Evolutionary conservation across 2,329 filamentous ascomycete genomes (phyloP).

Genomic region (Parasarocladium wereldwijsianum): DNA sequence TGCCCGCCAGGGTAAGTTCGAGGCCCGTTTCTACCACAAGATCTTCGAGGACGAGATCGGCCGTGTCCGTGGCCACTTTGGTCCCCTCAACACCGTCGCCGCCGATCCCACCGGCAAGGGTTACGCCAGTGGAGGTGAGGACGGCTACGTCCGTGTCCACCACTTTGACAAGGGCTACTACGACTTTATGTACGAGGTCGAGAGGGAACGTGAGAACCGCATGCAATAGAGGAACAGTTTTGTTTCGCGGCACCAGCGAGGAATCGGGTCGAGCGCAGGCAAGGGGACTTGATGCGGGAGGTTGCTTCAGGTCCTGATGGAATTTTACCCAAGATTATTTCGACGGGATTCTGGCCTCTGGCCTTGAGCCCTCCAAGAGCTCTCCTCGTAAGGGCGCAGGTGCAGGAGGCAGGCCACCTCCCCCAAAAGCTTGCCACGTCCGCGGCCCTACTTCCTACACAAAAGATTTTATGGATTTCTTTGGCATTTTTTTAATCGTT

Average conservation of each 20-base stretch:
- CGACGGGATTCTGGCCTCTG: too few species aligned
- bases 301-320: too few species aligned
- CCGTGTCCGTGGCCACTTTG: constrained; percentile 92
- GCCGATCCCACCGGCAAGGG: constrained; percentile 81
- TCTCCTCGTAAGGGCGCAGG: too few species aligned
- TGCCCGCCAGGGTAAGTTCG: constrained; percentile 94
- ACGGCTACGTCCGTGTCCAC: constrained; percentile 95
- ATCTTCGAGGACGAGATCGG: constrained; percentile 98
- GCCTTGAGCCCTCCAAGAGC: too few species aligned
- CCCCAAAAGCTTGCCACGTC: too few species aligned
- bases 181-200: constrained; percentile 97
- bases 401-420: too few species aligned
- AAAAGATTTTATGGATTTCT: too few species aligned
- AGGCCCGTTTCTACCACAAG: constrained; percentile 99
- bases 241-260: constrained; percentile 1
- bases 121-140: constrained; percentile 92
- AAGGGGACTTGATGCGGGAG: too few species aligned
- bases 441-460: too few species aligned
- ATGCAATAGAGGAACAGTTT: constrained; percentile 20
- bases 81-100: constrained; percentile 90
- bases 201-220: constrained; percentile 57
- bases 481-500: too few species aligned
- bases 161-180: constrained; percentile 98
- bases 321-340: too few species aligned
- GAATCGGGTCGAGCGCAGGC: too few species aligned